Conservation (phyloP, 2,329 filamentous ascomycete genomes). For the Calonectria fujianensis region DNA sequence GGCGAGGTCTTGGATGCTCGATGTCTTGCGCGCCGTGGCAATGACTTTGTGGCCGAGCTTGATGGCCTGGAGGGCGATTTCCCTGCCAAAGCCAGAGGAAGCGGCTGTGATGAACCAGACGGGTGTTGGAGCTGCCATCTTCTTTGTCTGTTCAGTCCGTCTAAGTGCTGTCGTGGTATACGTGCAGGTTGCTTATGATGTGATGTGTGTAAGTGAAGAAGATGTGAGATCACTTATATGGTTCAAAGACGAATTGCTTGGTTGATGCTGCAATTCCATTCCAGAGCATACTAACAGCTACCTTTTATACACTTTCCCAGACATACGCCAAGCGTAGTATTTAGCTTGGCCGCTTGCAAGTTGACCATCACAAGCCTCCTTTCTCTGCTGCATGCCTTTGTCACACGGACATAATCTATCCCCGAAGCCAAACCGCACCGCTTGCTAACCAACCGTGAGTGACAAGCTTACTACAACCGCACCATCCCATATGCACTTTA, state of each 20-base stretch:
- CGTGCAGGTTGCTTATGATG: background rate
- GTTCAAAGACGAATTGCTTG: background rate
- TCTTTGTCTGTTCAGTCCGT: background rate
- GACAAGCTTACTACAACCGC: background rate
- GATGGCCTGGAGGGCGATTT: constrained; percentile 66
- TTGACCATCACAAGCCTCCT: background rate
- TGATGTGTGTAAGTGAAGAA: constrained; percentile 7
- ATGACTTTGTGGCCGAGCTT: constrained; percentile 69
- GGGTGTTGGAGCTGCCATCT: constrained; percentile 49
- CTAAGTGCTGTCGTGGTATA: constrained; percentile 4
- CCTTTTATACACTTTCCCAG: background rate
- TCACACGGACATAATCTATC: constrained; percentile 22
- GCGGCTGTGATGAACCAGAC: constrained; percentile 74
- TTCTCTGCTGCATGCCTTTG: background rate
- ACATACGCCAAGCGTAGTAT: background rate
- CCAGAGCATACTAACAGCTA: too few species aligned
- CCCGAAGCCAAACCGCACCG: constrained; percentile 6
- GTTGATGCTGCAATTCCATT: background rate
- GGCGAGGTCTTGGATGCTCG: constrained; percentile 64
- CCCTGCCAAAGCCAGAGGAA: constrained; percentile 70
- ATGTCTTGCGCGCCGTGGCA: constrained; percentile 67
- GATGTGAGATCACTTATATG: background rate
- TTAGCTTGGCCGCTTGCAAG: background rate
- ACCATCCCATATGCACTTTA: background rate
- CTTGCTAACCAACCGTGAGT: background rate